Percentiles rank a stretch among this genome's conserved stretches.
Evolutionary conservation across 257 asterid species (phyloP).

Genomic region (Salvia miltiorrhiza): DNA sequence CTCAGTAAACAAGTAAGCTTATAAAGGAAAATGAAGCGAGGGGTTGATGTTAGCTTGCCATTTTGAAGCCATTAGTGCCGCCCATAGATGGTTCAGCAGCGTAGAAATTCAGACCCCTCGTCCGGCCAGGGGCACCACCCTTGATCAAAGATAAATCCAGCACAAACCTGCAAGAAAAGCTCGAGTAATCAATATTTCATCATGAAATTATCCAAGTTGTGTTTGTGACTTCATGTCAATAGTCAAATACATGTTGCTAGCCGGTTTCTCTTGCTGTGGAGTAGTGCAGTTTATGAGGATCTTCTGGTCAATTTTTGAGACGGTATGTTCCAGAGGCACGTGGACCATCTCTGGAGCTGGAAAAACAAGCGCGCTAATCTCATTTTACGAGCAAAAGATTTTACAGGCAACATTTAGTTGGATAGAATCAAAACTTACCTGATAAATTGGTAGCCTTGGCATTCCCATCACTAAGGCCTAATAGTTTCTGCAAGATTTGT

Average conservation of each 20-base stretch:
- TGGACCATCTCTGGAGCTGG: slow-evolving; percentile 38
- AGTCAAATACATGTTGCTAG: slow-evolving; percentile 40
- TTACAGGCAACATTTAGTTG: neutral
- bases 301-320: slow-evolving; percentile 54
- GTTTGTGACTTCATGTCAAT: slow-evolving; percentile 7
- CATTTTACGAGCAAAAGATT: neutral
- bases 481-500: slow-evolving; percentile 45
- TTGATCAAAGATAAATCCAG: slow-evolving; percentile 59
- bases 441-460: slow-evolving; percentile 30
- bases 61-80: slow-evolving; percentile 18
- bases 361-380: slow-evolving; percentile 14
- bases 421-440: slow-evolving; percentile 38
- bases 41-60: slow-evolving; percentile 32
- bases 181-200: slow-evolving; percentile 14
- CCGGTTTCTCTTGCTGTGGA: slow-evolving; percentile 27
- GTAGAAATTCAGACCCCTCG: slow-evolving; percentile 55
- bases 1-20: neutral
- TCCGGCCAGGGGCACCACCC: slow-evolving; percentile 85
- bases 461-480: slow-evolving; percentile 46
- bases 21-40: neutral
- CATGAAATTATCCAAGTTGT: neutral
- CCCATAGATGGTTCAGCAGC: slow-evolving; percentile 19
- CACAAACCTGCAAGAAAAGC: slow-evolving; percentile 43
- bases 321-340: slow-evolving; percentile 46
- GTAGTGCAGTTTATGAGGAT: slow-evolving; percentile 42